These are phyloP conservation scores for Mycena haematopus DNA, from an alignment of 768 basidiomycete genomes.

Conservation along the genomic window DNA sequence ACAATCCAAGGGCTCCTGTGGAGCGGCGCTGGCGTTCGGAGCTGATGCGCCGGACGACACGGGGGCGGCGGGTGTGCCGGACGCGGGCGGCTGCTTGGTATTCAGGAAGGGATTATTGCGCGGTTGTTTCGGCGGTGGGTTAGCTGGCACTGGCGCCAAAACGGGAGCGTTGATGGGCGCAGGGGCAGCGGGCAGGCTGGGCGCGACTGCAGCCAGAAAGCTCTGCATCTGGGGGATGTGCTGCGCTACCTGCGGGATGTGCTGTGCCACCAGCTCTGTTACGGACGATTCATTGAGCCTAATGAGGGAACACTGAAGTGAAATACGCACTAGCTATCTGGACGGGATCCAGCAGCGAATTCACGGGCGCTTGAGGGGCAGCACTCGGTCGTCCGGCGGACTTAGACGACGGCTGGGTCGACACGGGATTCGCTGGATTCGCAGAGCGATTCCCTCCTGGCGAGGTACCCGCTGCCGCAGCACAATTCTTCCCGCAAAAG, in stretches of 20 bases:
- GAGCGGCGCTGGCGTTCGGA: constrained; percentile 42
- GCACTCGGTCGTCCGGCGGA: constrained; percentile 9
- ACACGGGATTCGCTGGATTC: constrained; percentile 9
- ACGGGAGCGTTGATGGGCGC: constrained; percentile 3
- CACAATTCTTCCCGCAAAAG: constrained; percentile 72
- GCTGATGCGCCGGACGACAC: constrained; percentile 36
- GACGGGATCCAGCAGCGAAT: constrained; percentile 43
- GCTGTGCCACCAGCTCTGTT: constrained; percentile 52
- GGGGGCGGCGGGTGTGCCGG: constrained; percentile 16
- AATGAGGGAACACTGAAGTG: background rate
- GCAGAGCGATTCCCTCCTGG: constrained; percentile 9
- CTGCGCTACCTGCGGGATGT: constrained; percentile 49
- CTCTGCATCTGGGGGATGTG: constrained; percentile 55
- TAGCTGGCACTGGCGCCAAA: constrained; percentile 8
- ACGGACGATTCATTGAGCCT: background rate
- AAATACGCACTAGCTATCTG: constrained; percentile 44
- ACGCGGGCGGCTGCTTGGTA: constrained; percentile 1
- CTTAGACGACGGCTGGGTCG: constrained; percentile 11
- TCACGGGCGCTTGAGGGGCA: constrained; percentile 26
- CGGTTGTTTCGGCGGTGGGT: constrained; percentile 14
- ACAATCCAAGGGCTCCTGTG: constrained; percentile 49
- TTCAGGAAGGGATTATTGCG: constrained; percentile 30
- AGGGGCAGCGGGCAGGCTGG: constrained; percentile 8
- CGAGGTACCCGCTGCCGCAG: constrained; percentile 46
- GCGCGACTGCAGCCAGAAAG: constrained; percentile 35